A percentile compares a stretch with the other conserved stretches of the same genome.
These are phyloP conservation scores for Coleophoma eucalyptorum DNA, from an alignment of 2,329 filamentous ascomycete species.

Conservation along the genomic window DNA sequence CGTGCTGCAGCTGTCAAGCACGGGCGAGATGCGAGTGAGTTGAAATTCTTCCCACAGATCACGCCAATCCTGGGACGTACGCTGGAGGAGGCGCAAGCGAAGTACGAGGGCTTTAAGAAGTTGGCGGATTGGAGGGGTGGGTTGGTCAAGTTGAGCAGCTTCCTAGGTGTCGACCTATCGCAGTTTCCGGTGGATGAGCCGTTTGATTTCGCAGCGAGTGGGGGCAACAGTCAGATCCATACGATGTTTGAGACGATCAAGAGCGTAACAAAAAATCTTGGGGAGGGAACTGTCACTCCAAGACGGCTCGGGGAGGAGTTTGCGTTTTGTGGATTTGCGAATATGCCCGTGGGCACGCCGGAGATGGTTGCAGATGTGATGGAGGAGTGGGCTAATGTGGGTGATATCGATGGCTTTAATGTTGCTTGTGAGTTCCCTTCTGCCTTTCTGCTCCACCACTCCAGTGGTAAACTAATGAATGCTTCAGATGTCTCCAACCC, in stretches of 20 bases:
- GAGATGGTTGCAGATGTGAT: slow-evolving; percentile 58
- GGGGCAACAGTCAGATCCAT: not conserved
- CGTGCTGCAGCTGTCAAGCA: slow-evolving; percentile 46
- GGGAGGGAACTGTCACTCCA: not conserved
- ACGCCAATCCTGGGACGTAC: slow-evolving; percentile 64
- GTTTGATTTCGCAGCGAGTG: slow-evolving; percentile 4
- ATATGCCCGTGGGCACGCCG: not conserved
- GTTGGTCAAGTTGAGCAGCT: not conserved
- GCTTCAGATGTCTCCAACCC: slow-evolving; percentile 62
- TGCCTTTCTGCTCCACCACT: slow-evolving; percentile 10
- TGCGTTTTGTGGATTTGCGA: not conserved
- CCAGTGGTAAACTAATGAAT: not conserved
- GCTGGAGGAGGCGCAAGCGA: slow-evolving; percentile 59
- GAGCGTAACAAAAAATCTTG: not conserved
- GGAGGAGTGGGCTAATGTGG: slow-evolving; percentile 63
- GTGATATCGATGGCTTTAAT: slow-evolving; percentile 72
- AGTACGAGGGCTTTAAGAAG: slow-evolving; percentile 54
- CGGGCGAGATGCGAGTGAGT: slow-evolving; percentile 53
- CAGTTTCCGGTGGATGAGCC: slow-evolving; percentile 19
- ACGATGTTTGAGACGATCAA: not conserved
- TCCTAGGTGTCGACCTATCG: slow-evolving; percentile 18
- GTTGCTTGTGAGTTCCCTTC: slow-evolving; percentile 61
- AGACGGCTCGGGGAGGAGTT: not conserved
- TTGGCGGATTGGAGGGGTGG: slow-evolving; percentile 16
- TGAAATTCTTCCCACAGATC: slow-evolving; percentile 65